Evolutionary conservation across 768 basidiomycete species (phyloP).

Genomic region (Russula ochroleuca): DNA sequence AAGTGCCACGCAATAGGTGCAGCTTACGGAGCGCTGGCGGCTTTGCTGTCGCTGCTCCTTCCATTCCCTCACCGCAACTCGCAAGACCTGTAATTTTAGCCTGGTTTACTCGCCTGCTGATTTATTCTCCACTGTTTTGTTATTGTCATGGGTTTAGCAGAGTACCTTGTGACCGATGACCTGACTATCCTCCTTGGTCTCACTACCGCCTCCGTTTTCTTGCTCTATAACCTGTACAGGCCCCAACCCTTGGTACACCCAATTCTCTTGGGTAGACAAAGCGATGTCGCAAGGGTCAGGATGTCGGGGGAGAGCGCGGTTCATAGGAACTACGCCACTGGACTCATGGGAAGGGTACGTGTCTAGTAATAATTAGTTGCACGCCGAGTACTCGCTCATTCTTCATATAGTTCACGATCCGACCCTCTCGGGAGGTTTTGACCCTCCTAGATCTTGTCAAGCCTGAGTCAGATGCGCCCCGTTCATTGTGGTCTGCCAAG

Average conservation of each 20-base stretch:
- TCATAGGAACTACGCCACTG: conserved; percentile 87
- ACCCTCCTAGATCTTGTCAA: conserved; percentile 63
- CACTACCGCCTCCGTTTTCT: conserved; percentile 69
- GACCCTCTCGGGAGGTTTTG: conserved; percentile 68
- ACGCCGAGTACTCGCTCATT: conserved; percentile 7
- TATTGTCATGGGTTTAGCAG: conserved; percentile 40
- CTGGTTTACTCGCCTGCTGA: not conserved
- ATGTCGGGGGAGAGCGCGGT: conserved; percentile 80
- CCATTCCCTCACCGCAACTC: not conserved
- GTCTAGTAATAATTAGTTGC: not conserved
- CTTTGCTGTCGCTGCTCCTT: not conserved
- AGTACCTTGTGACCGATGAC: conserved; percentile 73
- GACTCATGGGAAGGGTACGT: conserved; percentile 73
- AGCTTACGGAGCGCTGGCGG: not conserved
- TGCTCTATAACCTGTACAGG: conserved; percentile 72
- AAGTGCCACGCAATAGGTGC: conserved; percentile 12
- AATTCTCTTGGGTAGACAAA: conserved; percentile 88
- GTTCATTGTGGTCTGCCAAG: conserved; percentile 78
- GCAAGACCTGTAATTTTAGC: conserved; percentile 1
- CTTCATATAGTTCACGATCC: conserved; percentile 57
- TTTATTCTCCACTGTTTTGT: not conserved
- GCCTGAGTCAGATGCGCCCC: conserved; percentile 57
- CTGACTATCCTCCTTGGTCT: conserved; percentile 72
- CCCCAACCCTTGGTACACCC: conserved; percentile 87
- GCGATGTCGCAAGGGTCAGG: conserved; percentile 79